Evolutionary conservation across 2,329 filamentous ascomycete genomes (phyloP).

Genomic region (Trichoderma harzianum): DNA sequence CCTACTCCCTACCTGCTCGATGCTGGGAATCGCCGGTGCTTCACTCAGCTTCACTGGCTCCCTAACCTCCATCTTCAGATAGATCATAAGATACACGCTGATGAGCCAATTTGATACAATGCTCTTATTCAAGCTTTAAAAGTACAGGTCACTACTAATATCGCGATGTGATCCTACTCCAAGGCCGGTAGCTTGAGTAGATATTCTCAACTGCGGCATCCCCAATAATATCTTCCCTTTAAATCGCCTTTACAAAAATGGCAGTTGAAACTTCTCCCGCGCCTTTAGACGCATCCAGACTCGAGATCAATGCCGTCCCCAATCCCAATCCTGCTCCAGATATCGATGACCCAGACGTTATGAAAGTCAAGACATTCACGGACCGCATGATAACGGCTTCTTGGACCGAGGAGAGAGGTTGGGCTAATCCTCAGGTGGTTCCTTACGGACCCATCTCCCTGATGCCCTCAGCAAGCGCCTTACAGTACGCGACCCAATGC

Average conservation of each 20-base stretch:
- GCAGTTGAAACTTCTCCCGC: background rate
- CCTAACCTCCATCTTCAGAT: background rate
- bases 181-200: background rate
- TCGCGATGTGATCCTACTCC: background rate
- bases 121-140: background rate
- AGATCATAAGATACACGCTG: background rate
- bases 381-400: conserved; percentile 82
- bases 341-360: background rate
- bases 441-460: conserved; percentile 75
- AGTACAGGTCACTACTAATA: background rate
- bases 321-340: background rate
- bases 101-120: background rate
- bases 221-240: background rate
- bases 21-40: background rate
- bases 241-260: background rate
- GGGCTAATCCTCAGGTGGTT: conserved; percentile 68
- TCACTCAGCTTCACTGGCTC: background rate
- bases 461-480: conserved; percentile 73
- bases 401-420: conserved; percentile 66
- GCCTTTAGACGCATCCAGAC: background rate
- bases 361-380: conserved; percentile 38
- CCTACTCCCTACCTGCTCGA: background rate
- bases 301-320: background rate
- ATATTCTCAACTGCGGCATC: background rate
- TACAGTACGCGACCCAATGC: conserved; percentile 89